Evolutionary conservation across 1,139 yeast species (phyloP), one percentile per base, ranked within the genome.

Genomic region (Taphrina wiesneri): DNA sequence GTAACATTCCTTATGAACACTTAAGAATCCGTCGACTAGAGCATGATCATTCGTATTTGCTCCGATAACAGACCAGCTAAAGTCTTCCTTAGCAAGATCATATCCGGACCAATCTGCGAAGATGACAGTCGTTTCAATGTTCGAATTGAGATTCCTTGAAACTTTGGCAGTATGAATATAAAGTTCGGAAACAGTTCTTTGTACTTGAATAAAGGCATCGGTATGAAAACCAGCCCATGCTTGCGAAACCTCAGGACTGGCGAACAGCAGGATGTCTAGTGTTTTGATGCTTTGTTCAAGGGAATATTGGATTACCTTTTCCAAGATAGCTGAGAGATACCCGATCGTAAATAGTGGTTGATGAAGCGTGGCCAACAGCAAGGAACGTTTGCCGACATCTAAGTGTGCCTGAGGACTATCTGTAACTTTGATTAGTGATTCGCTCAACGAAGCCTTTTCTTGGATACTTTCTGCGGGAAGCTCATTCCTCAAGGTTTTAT

Each of bases 21-120:
- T 17, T 17, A 54, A 15, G 17, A 54, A 54, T 6, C 11, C n/a
- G 15, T 39, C 36, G 5, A 25, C 36, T 21, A 54, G 9, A 39
- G 21, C 32, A 9, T 25, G 43, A 21, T 54, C 59, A 13, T 15
- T 25, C 23, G 15, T 23, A 11, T 21, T 25, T 15, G 34, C 7
- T 11, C 34, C 59, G 7, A 54, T 13, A n/a, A 26, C 19, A 9
- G 49, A 21, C 64, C 64, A 60, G 4, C 41, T 25, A 19, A 60
- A 17, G 15, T 49, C 57, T 51, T 60, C 57, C 19, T 28, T n/a
- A 15, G 64, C 64, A 28, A 60, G 47, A 15, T 49, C 56, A 41
- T 60, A 60, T 45, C 64, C 64, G 23, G 46, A 52, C 64, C 64
- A 60, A 21, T 53, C 57, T 4, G 36, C 43, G 25, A 60, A 25